Conservation (phyloP, 192 early-diverging fungal genomes). For the Glomus cerebriforme region DNA sequence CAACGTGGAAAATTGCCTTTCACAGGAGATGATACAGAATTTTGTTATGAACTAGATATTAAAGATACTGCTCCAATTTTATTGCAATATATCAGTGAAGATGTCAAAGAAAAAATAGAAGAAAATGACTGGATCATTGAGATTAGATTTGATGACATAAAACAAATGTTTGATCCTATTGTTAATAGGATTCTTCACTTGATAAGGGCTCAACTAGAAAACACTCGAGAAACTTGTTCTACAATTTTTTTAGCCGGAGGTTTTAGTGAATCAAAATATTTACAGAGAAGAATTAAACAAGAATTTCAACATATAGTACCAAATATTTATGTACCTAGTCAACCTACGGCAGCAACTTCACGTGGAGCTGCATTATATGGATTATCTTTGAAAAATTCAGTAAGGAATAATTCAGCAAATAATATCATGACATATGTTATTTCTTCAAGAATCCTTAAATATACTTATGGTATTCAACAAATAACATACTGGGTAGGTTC, state of each 20-base stretch:
- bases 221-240: conserved; percentile 24
- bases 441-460: neutral
- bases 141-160: conserved; percentile 44
- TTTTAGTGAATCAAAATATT: conserved; percentile 39
- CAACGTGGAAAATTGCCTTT: neutral
- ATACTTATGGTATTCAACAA: neutral
- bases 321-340: conserved; percentile 35
- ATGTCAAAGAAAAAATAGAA: conserved; percentile 38
- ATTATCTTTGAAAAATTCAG: neutral
- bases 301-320: conserved; percentile 38
- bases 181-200: conserved; percentile 38
- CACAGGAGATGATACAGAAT: neutral
- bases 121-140: conserved; percentile 45
- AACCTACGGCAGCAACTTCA: conserved; percentile 32
- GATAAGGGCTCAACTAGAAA: neutral
- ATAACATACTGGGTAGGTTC: neutral
- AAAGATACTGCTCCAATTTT: neutral
- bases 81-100: neutral
- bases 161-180: conserved; percentile 40
- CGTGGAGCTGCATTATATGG: neutral
- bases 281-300: conserved; percentile 40
- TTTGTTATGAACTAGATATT: neutral
- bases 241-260: conserved; percentile 46
- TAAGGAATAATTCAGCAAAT: conserved; percentile 33
- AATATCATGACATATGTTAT: neutral